phyloP scores from a whole-genome alignment of 2,329 filamentous ascomycete species.

The Fusarium robinianum region DNA sequence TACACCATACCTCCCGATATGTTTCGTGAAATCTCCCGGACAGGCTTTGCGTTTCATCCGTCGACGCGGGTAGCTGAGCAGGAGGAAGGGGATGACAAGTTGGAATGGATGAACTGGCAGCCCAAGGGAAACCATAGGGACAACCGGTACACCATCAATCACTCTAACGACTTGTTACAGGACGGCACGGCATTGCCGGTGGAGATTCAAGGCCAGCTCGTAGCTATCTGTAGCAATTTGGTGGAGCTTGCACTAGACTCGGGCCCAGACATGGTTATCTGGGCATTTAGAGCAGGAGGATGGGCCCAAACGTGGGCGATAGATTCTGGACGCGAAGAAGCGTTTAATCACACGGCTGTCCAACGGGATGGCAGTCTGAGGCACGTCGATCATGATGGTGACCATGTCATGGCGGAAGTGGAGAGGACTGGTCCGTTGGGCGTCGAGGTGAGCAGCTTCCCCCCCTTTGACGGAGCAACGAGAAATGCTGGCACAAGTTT shows the following conservation, averaged over 20 bases:
- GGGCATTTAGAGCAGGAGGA: slow-evolving; percentile 43
- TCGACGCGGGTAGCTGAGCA: slow-evolving; percentile 4
- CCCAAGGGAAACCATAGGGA: slow-evolving; percentile 27
- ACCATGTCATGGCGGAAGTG: slow-evolving; percentile 37
- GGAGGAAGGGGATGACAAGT: slow-evolving; percentile 7
- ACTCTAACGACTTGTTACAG: slow-evolving; percentile 21
- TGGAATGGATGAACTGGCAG: slow-evolving; percentile 26
- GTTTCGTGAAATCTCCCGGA: slow-evolving; percentile 46
- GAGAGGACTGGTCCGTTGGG: slow-evolving; percentile 9
- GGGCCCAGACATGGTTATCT: slow-evolving; percentile 42
- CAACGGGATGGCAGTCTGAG: slow-evolving; percentile 42
- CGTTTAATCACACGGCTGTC: slow-evolving; percentile 26
- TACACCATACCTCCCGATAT: slow-evolving; percentile 65
- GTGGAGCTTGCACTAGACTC: slow-evolving; percentile 42
- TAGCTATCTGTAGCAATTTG: slow-evolving; percentile 40
- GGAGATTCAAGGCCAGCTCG: slow-evolving; percentile 38
- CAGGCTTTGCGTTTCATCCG: slow-evolving; percentile 10
- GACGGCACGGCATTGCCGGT: slow-evolving; percentile 34
- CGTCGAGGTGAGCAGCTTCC: slow-evolving; percentile 8
- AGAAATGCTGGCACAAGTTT: slow-evolving; percentile 5
- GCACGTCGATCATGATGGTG: slow-evolving; percentile 38
- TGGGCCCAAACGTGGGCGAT: slow-evolving; percentile 42
- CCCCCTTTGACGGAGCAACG: slow-evolving; percentile 17
- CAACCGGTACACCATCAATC: too few relatives aligned
- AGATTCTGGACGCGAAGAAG: slow-evolving; percentile 28